Evolutionary conservation across 768 basidiomycete genomes (phyloP), one percentile per base, ranked within the genome.

Genomic region (Tulasnella sp.): DNA sequence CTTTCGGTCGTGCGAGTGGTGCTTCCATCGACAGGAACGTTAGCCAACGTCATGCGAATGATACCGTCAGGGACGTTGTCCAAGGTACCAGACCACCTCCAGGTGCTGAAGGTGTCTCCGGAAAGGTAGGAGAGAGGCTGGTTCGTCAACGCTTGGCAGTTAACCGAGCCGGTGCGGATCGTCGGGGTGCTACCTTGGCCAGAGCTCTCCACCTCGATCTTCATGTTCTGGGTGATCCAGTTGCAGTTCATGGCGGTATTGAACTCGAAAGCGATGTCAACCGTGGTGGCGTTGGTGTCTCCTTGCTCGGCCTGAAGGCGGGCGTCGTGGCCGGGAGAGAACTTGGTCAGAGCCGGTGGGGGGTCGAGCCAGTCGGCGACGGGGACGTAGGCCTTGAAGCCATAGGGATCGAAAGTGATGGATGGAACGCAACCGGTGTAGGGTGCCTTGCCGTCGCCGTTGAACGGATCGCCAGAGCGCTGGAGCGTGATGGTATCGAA

Each of bases 301-400:
- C 87, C 87, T 23, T 84, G 83, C 32, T 86, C 83, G 32, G 86
- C 86, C 42, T 85, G 84, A 3, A 94, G 85, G 61, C 96, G 92
- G 61, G 90, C 87, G 81, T 98, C 96, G 83, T 98, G 96, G 1
- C 96, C 95, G 0, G 96, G 96, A 2, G 84, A 82, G 84, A 97
- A 97, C 75, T 88, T 89, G 23, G 93, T 94, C 77, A 98, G 83
- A 77, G 89, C 88, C 20, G 95, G 93, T 6, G 86, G 88, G 74
- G 92, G 90, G 7, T 89, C 81, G 7, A 89, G 85, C 94, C 95
- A 98, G 80, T 91, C 86, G 0, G 78, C 81, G 0, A 79, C 55
- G 0, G 93, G 93, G 10, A 98, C 94, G 26, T 95, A 86, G 0
- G 89, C 90, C 84, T 96, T 95, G 88, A 92, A 95, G 42, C 92